Evolutionary conservation across 1,284 basidiomycete genomes (phyloP).

Genomic region (Coniophora puteana): DNA sequence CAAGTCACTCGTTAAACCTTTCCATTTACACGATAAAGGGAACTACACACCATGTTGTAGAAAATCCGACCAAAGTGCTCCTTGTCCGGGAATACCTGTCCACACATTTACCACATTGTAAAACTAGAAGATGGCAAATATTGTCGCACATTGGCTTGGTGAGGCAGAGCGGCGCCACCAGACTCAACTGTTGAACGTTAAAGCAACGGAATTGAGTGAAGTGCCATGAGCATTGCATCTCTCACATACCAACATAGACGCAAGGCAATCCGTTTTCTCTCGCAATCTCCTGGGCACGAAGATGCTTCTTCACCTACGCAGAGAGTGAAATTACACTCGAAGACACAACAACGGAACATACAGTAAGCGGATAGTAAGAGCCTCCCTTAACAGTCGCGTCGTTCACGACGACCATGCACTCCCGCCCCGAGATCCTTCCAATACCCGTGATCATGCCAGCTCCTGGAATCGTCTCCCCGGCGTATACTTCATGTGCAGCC

Average conservation of each 20-base stretch:
- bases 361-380: conserved; percentile 90
- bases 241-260: conserved; percentile 76
- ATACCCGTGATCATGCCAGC: conserved; percentile 93
- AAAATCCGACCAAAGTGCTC: conserved; percentile 97
- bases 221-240: too few relatives aligned
- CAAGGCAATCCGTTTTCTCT: conserved; percentile 88
- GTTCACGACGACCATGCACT: conserved; percentile 90
- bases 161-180: conserved; percentile 89
- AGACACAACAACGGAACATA: conserved; percentile 28
- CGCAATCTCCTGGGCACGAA: conserved; percentile 92
- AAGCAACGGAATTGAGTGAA: background rate
- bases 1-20: conserved; percentile 9
- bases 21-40: conserved; percentile 5
- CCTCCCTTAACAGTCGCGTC: conserved; percentile 95
- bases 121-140: background rate
- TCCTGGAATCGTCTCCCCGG: conserved; percentile 74
- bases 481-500: conserved; percentile 88
- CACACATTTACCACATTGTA: conserved; percentile 12
- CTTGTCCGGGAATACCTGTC: conserved; percentile 75
- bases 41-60: conserved; percentile 82
- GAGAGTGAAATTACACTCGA: conserved; percentile 4
- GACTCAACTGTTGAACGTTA: conserved; percentile 68
- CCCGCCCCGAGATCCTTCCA: conserved; percentile 72
- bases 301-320: conserved; percentile 86
- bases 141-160: conserved; percentile 78